Conservation (phyloP, 202 grass and related monocot genomes). For the Tripidium arundinaceum region DNA sequence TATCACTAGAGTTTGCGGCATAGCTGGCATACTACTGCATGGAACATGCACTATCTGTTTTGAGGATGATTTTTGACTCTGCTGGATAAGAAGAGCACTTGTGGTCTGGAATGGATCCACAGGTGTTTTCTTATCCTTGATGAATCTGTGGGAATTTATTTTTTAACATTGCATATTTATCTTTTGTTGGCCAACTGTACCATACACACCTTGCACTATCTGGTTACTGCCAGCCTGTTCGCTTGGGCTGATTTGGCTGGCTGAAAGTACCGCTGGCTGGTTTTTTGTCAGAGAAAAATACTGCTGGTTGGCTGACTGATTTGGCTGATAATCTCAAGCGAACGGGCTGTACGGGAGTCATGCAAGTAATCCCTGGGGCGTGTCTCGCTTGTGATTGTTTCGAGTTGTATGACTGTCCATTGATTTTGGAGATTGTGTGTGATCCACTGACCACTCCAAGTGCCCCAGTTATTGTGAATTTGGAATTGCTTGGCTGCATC, state of each 20-base stretch:
- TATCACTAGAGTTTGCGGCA: slow-evolving; percentile 36
- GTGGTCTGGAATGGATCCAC: background rate
- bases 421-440: background rate
- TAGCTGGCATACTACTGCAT: slow-evolving; percentile 25
- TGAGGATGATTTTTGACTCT: slow-evolving; percentile 49
- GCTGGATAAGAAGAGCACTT: background rate
- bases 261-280: no score
- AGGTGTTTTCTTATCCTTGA: slow-evolving; percentile 4
- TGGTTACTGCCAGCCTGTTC: slow-evolving; percentile 27
- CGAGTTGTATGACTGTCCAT: background rate
- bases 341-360: no score
- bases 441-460: background rate
- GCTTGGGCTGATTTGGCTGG: no score
- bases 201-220: slow-evolving; percentile 11
- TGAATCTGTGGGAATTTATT: background rate
- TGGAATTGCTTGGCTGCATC: background rate
- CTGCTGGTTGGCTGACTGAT: no score
- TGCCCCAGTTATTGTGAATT: background rate
- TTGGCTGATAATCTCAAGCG: no score
- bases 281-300: no score
- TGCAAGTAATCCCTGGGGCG: background rate
- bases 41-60: slow-evolving; percentile 33
- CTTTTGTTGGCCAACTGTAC: slow-evolving; percentile 33
- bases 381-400: slow-evolving; percentile 4
- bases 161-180: background rate